A percentile compares a stretch with the other conserved stretches of the same genome.
phyloP scores from a whole-genome alignment of 169 alveolate genomes.

The Eimeria praecox region DNA sequence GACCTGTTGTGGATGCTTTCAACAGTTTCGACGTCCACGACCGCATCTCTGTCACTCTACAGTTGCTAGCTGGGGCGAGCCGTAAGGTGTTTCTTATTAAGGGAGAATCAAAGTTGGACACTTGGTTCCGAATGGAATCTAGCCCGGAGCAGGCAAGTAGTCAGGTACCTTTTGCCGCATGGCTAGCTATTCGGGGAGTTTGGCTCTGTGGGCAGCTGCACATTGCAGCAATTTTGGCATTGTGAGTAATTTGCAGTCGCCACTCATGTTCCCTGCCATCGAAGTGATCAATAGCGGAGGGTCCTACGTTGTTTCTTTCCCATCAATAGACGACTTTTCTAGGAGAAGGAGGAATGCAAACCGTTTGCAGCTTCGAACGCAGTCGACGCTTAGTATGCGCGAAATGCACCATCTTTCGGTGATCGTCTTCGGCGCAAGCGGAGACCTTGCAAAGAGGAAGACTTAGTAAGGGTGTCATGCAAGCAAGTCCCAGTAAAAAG shows the following conservation, averaged over 20 bases:
- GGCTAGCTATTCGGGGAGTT: not conserved
- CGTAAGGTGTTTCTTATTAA: constrained; percentile 82
- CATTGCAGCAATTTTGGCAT: not conserved
- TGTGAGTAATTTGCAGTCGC: constrained; percentile 26
- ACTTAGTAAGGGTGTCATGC: constrained; percentile 75
- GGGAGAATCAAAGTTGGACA: constrained; percentile 84
- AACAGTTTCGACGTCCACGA: constrained; percentile 84
- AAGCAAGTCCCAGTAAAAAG: not conserved
- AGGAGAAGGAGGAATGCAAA: constrained; percentile 35
- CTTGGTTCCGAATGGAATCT: constrained; percentile 83
- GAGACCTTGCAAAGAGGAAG: constrained; percentile 87
- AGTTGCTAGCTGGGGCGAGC: constrained; percentile 83
- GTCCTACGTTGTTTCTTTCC: constrained; percentile 79
- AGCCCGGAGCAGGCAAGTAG: constrained; percentile 22
- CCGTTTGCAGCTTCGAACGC: constrained; percentile 12
- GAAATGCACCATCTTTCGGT: constrained; percentile 81
- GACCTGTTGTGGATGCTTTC: not conserved
- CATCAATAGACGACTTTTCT: constrained; percentile 68
- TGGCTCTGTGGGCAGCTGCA: not conserved
- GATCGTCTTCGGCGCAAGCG: constrained; percentile 87
- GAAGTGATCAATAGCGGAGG: constrained; percentile 64
- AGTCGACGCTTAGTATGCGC: constrained; percentile 21
- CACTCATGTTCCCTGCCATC: constrained; percentile 62
- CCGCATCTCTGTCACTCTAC: constrained; percentile 86
- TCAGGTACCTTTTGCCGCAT: not conserved